Evolutionary conservation across 768 basidiomycete species (phyloP).

Genomic region (Lactarius tabidus): DNA sequence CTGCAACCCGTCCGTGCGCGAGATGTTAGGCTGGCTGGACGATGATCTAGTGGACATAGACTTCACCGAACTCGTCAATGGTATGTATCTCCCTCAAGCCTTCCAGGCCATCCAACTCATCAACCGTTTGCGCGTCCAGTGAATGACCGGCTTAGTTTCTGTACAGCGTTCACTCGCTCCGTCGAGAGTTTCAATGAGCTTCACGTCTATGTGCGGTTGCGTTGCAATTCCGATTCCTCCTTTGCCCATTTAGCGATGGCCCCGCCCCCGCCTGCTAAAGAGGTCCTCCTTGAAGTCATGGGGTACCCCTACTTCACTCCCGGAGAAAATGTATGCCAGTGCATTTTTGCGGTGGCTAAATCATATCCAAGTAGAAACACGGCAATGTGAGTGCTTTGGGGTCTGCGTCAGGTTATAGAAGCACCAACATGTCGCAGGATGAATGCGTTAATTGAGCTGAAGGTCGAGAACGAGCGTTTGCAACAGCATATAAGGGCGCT

Average conservation of each 20-base stretch:
- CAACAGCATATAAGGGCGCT: constrained; percentile 54
- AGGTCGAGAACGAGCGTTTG: constrained; percentile 81
- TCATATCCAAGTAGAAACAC: constrained; percentile 73
- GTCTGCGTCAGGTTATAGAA: constrained; percentile 2
- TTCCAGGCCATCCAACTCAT: constrained; percentile 19
- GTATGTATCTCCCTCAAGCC: constrained; percentile 27
- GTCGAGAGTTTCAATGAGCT: constrained; percentile 49
- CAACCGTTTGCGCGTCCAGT: constrained; percentile 35
- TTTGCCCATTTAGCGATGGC: constrained; percentile 28
- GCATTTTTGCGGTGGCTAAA: constrained; percentile 71
- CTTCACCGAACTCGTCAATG: constrained; percentile 59
- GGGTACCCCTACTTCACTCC: constrained; percentile 56
- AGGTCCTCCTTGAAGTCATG: constrained; percentile 67
- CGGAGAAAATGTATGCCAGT: constrained; percentile 44
- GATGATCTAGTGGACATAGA: constrained; percentile 67
- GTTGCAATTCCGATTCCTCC: constrained; percentile 39
- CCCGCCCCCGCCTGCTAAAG: constrained; percentile 34
- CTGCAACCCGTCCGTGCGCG: constrained; percentile 62
- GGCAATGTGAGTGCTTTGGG: constrained; percentile 48
- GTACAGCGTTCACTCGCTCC: constrained; percentile 49
- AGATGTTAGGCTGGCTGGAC: constrained; percentile 75
- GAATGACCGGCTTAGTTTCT: constrained; percentile 51
- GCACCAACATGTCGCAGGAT: constrained; percentile 41
- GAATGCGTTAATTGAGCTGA: constrained; percentile 75
- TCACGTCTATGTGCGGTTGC: constrained; percentile 57